Evolutionary conservation across 2,329 filamentous ascomycete species (phyloP).

Genomic region (Pyrenochaeta sp.): DNA sequence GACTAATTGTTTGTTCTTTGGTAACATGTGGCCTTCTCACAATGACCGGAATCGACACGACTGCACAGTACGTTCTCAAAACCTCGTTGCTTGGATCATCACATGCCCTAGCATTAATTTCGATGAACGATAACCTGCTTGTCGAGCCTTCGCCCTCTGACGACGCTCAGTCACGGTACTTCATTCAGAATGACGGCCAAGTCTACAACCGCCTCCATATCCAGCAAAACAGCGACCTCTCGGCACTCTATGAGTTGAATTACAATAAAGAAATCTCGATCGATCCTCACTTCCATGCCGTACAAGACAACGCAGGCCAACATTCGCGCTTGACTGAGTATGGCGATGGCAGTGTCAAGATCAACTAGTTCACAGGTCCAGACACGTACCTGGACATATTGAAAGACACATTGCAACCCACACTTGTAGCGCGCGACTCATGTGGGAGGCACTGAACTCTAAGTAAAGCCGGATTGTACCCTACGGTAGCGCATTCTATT

Average conservation of each 20-base stretch:
- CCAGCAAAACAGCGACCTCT: conserved; percentile 15
- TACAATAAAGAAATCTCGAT: conserved; percentile 8
- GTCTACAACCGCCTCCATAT: conserved; percentile 21
- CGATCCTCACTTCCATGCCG: conserved; percentile 14
- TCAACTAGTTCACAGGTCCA: conserved; percentile 21
- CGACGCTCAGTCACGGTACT: conserved; percentile 19
- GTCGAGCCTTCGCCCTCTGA: conserved; percentile 1
- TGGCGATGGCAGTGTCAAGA: conserved; percentile 15
- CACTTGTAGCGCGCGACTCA: conserved; percentile 9
- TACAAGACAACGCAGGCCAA: conserved; percentile 14
- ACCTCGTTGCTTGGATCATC: conserved; percentile 12
- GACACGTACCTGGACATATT: conserved; percentile 21
- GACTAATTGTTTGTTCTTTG: not conserved
- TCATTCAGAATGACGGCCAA: conserved; percentile 3
- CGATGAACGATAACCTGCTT: conserved; percentile 15
- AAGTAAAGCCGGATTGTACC: conserved; percentile 1
- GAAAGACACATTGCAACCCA: conserved; percentile 4
- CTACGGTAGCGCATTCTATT: not conserved
- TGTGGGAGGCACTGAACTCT: conserved; percentile 17
- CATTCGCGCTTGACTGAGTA: conserved; percentile 12
- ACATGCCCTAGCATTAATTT: conserved; percentile 14
- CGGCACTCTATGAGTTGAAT: conserved; percentile 14
- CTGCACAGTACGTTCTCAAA: conserved; percentile 7
- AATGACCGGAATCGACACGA: conserved; percentile 8
- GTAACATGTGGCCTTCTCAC: not conserved